Evolutionary conservation across 1,284 basidiomycete species (phyloP).

Genomic region (Trichosporon sp.): DNA sequence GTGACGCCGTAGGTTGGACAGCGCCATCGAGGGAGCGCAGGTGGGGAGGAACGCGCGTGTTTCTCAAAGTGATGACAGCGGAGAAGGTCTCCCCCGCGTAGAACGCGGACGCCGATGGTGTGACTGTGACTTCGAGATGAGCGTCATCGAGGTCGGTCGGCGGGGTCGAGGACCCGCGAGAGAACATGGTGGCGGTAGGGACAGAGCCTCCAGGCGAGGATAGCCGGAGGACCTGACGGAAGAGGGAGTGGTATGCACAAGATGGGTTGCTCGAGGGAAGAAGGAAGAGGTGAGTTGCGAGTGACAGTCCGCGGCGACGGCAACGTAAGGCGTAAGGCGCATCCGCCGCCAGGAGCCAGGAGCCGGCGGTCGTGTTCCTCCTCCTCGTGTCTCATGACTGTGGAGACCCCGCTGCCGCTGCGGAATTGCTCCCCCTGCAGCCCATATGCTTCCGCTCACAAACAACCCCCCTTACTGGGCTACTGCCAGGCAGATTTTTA

Average conservation of each 20-base stretch:
- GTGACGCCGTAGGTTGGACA: neutral
- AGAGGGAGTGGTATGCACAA: neutral
- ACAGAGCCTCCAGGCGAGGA: neutral
- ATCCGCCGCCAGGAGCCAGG: neutral
- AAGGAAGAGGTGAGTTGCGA: neutral
- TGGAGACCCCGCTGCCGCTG: conserved; percentile 1
- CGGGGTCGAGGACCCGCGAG: conserved; percentile 10
- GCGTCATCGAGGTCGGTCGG: conserved; percentile 30
- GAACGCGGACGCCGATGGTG: conserved; percentile 77
- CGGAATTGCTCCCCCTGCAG: neutral
- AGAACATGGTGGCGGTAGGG: conserved; percentile 7
- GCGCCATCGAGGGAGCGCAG: neutral
- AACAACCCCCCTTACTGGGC: neutral
- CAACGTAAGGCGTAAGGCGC: neutral
- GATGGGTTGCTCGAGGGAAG: neutral
- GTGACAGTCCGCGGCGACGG: neutral
- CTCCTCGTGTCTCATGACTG: conserved; percentile 2
- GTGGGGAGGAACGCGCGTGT: conserved; percentile 54
- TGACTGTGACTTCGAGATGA: conserved; percentile 53
- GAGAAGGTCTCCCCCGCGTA: conserved; percentile 86
- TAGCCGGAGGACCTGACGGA: neutral
- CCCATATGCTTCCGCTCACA: neutral
- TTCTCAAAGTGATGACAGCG: conserved; percentile 80
- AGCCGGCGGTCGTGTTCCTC: neutral
- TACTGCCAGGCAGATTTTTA: neutral